Evolutionary conservation across 116 monocot species (phyloP).

Genomic region (Posidonia oceanica): DNA sequence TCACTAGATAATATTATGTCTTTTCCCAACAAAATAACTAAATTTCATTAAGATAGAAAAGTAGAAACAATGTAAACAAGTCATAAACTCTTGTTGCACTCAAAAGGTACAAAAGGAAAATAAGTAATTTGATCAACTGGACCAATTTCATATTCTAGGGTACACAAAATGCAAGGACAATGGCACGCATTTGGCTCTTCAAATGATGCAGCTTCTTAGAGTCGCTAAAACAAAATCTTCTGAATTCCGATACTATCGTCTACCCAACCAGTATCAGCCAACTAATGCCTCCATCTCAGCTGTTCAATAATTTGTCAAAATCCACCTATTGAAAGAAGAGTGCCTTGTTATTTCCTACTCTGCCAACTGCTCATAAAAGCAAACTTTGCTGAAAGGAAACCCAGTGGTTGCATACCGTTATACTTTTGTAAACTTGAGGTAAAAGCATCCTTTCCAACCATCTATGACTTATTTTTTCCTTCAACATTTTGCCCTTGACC

Average conservation of each 20-base stretch:
- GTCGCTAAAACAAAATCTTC: background rate
- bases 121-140: too few relatives aligned
- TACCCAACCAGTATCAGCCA: background rate
- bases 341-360: background rate
- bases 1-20: too few relatives aligned
- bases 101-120: too few relatives aligned
- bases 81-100: too few relatives aligned
- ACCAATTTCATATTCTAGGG: too few relatives aligned
- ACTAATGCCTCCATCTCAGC: background rate
- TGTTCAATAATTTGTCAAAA: background rate
- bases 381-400: background rate
- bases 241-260: background rate
- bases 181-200: background rate
- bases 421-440: background rate
- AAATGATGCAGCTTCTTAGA: background rate
- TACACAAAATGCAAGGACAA: background rate
- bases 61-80: too few relatives aligned
- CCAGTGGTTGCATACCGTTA: conserved; percentile 6
- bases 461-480: conserved; percentile 2
- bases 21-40: too few relatives aligned
- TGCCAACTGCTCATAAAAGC: background rate
- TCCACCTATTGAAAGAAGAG: conserved; percentile 8
- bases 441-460: background rate
- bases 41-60: too few relatives aligned
- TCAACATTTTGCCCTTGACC: conserved; percentile 5